Base-by-base conservation (phyloP, 2,329 filamentous ascomycete species). In the Monosporascus sp. region DNA sequence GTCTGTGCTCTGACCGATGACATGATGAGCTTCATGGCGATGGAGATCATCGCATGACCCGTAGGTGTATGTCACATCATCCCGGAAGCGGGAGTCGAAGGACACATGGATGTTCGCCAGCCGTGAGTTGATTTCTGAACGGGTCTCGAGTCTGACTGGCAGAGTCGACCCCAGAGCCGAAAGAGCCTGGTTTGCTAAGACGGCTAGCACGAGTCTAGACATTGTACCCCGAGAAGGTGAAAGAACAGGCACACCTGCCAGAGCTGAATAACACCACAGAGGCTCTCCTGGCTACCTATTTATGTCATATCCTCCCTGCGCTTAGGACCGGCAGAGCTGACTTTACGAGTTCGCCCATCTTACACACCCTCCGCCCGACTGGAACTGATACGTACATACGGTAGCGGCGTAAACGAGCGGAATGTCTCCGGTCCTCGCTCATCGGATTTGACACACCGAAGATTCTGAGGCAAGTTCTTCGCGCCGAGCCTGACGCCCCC, bases 141-240 rank as follows among this genome's bases (percentile, higher is more conserved):
- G 62, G 2, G 71, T 73, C 57, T 72, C 68, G 37, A 74, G 65
- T 38, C 64, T 66, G 27, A 71, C 52, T 2, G 69, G 67, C 31
- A 68, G 56, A 34, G 48, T 43, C 20, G 49, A 48, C n/a, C 49
- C 38, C 8, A 46, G 17, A 16, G 49, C 40, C 5, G 24, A n/a
- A 16, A 27, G 16, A 24, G 43, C 43, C 24, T 46, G 43, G 43
- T 7, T 14, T 46, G 24, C 43, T 24, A 46, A 24, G 24, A 46
- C 24, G 26, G 24, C 43, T 27, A 46, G 22, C 11, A 19, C 22
- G 17, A 3, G 20, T 7, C n/a, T 46, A 9, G 20, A 31, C 43
- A 46, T 46, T n/a, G 22, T 46, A 27, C 3, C 20, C 16, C 11
- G 24, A 22, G 43, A 19, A 16, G 17, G 16, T 26, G 24, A 14